phyloP scores from a whole-genome alignment of 164 flowering plant species.

The Annona cherimola region DNA sequence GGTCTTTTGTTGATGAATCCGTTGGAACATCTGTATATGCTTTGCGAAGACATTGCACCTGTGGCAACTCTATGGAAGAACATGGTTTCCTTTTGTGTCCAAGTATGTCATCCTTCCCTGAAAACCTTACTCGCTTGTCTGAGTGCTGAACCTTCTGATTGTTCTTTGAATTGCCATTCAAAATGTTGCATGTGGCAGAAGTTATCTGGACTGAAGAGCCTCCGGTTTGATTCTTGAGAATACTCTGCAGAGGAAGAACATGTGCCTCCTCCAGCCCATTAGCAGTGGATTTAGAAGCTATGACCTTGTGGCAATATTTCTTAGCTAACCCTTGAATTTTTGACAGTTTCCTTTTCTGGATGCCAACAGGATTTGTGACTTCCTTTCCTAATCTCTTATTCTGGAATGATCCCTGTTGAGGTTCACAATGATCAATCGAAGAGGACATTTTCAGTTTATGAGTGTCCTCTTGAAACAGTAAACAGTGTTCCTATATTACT shows the following conservation, averaged over 20 bases:
- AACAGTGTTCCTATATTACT: constrained; percentile 4
- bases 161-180: constrained; percentile 6
- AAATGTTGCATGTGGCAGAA: constrained; percentile 16
- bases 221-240: constrained; percentile 33
- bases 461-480: constrained; percentile 24
- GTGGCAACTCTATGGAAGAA: constrained; percentile 18
- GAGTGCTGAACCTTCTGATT: constrained; percentile 10
- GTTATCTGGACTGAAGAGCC: constrained; percentile 19
- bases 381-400: constrained; percentile 20
- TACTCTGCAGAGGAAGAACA: constrained; percentile 29
- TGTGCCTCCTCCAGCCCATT: constrained; percentile 10
- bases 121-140: constrained; percentile 41
- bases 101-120: constrained; percentile 36
- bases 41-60: constrained; percentile 6
- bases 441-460: constrained; percentile 18
- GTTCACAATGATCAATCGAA: constrained; percentile 12
- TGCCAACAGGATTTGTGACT: constrained; percentile 9
- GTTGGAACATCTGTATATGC: constrained; percentile 19
- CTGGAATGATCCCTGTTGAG: constrained; percentile 11
- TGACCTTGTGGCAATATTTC: constrained; percentile 19
- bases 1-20: constrained; percentile 13
- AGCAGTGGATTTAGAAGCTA: constrained; percentile 10
- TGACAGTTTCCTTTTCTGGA: constrained; percentile 21
- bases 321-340: constrained; percentile 12
- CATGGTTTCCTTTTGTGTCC: constrained; percentile 16